phyloP scores from a whole-genome alignment of 1,284 basidiomycete species.

The Pisolithus thermaeus region DNA sequence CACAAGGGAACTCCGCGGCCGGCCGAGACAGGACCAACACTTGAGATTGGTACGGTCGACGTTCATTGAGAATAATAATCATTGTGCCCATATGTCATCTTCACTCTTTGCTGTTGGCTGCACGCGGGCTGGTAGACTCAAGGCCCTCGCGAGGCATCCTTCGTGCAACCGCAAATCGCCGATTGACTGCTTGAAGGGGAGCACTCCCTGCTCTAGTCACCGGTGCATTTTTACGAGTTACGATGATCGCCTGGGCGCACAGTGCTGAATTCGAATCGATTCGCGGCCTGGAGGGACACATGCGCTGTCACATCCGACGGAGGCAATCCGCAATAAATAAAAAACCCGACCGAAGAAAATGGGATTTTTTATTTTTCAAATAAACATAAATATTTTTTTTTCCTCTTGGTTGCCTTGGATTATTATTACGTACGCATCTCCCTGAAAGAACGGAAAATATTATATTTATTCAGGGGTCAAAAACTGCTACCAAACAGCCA shows the following conservation, averaged over 20 bases:
- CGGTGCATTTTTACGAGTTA: no score
- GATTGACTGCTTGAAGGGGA: conserved; percentile 14
- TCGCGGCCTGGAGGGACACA: background rate
- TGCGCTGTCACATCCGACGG: conserved; percentile 10
- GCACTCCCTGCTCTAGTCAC: background rate
- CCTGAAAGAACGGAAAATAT: conserved; percentile 27
- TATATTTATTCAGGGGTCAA: conserved; percentile 22
- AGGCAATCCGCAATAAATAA: conserved; percentile 7
- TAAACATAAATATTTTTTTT: conserved; percentile 28
- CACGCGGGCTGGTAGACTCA: conserved; percentile 2
- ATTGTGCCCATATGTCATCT: background rate
- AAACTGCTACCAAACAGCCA: conserved; percentile 34
- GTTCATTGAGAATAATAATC: background rate
- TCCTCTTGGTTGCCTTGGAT: no score
- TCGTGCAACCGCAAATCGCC: conserved; percentile 26
- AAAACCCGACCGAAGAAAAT: no score
- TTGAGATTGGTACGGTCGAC: background rate
- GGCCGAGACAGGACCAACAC: background rate
- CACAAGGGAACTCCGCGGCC: conserved; percentile 23
- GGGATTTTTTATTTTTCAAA: conserved; percentile 11
- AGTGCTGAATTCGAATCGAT: no score
- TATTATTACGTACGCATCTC: conserved; percentile 50
- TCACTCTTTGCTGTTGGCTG: conserved; percentile 3
- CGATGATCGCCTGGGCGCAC: no score
- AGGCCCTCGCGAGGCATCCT: conserved; percentile 15